Evolutionary conservation across 164 flowering plant genomes (phyloP), one percentile per base, ranked within the genome.

Genomic region (Vitis cinerea): DNA sequence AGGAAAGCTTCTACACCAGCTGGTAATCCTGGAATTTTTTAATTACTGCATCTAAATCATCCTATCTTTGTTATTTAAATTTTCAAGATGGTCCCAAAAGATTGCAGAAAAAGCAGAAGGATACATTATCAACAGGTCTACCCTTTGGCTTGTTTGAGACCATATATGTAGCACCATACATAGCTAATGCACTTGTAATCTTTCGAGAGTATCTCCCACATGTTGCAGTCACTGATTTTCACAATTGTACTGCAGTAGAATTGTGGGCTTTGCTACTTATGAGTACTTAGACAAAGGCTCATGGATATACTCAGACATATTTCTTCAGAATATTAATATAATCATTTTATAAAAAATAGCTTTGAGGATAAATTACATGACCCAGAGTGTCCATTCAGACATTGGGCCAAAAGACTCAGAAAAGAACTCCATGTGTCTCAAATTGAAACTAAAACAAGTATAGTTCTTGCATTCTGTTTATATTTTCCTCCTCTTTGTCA

Each of bases 11-110:
- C 37, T 27, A 16, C 3, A 8, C 27, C 54, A 57, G 15, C 4
- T 16, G 44, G 44, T 37, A 37, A 6, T 3, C 44, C 7, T 6
- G 7, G 7, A 19, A 27, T 59, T 27, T 59, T 23, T 59, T 8
- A 59, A 50, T 30, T 49, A 16, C 74, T 71, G 61, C 51, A 17
- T 9, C 59, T 50, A 14, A 23, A 63, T 59, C 65, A 59, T 37
- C 37, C 23, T 64, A 59, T 61, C 63, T 49, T 54, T 50, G 59
- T n/a, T 61, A 61, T 27, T 17, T 59, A 66, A 64, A 59, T 31
- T 65, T 60, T 37, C 44, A 44, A 67, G 61, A 52, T 73, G 67
- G 61, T 48, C 63, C 67, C 17, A 52, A 73, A 73, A 73, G 37
- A 67, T 61, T 47, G 62, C 67, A 48, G 47, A 53, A 66, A 61